A percentile compares a stretch with the other conserved stretches of the same genome.
Conservation (phyloP, 2,329 filamentous ascomycete species). For the Aspergillus piperis region DNA sequence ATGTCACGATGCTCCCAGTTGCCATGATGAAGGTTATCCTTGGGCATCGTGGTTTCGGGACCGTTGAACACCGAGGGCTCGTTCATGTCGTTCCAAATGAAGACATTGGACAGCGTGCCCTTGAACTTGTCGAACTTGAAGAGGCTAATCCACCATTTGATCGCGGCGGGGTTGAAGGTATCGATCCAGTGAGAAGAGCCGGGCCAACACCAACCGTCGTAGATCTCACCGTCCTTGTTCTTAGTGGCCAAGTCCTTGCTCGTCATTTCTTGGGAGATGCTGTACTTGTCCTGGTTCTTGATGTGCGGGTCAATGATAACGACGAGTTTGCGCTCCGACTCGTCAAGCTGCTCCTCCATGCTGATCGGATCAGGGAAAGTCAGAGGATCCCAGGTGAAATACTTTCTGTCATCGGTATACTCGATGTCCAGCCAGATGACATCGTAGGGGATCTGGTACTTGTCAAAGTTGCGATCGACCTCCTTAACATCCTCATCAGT, state of each 20-base stretch:
- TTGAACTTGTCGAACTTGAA: slow-evolving; percentile 89
- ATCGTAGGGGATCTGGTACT: slow-evolving; percentile 92
- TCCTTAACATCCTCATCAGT: slow-evolving; percentile 96
- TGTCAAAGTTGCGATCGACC: slow-evolving; percentile 94
- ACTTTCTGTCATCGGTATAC: slow-evolving; percentile 95
- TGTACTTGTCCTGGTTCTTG: slow-evolving; percentile 83
- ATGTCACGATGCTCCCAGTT: slow-evolving; percentile 97
- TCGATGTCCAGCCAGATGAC: slow-evolving; percentile 99
- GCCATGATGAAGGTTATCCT: slow-evolving; percentile 89
- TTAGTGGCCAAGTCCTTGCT: slow-evolving; percentile 80
- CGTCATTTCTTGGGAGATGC: slow-evolving; percentile 76
- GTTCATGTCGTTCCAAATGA: slow-evolving; percentile 99
- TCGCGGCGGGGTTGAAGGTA: slow-evolving; percentile 87
- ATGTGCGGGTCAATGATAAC: slow-evolving; percentile 97
- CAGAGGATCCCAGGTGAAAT: slow-evolving; percentile 94
- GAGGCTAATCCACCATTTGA: slow-evolving; percentile 85
- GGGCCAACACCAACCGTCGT: slow-evolving; percentile 98
- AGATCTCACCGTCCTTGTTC: slow-evolving; percentile 86
- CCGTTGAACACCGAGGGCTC: slow-evolving; percentile 99
- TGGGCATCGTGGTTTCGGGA: slow-evolving; percentile 97
- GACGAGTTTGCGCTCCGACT: slow-evolving; percentile 84
- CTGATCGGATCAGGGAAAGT: slow-evolving; percentile 81
- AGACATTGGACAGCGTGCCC: slow-evolving; percentile 81
- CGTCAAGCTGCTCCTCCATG: slow-evolving; percentile 86
- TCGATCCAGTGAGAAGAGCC: slow-evolving; percentile 97